Base-by-base conservation (phyloP, 352 stramenopile genomes). In the Phytophthora pluvialis region DNA sequence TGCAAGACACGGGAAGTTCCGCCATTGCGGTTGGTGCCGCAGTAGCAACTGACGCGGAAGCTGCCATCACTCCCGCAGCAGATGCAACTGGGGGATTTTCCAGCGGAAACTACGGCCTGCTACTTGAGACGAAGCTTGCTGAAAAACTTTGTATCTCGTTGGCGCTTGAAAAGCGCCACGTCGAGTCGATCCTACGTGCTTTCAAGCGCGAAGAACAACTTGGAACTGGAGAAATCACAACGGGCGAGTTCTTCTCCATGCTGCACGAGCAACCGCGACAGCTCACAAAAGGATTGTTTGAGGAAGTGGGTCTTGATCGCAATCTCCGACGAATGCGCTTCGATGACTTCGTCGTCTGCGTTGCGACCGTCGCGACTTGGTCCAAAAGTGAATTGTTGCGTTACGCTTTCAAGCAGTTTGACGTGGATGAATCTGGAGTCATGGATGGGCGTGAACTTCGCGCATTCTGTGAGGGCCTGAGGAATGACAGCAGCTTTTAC, bases 331-430 rank as follows among this genome's bases (percentile, higher is more conserved):
- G 63, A 1, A 60, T 91, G 40, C 78, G 47, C 28, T 90, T 91
- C 16, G 80, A 91, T 52, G 67, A 89, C 18, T 91, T 89, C 32
- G 75, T 90, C 33, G 21, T 83, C 6, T 90, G 77, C 38, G 64
- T 86, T 39, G 75, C 72, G 4, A 89, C 79, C 1, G 70, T 91
- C 18, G 70, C 83, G 0, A 60, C 73, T 16, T 71, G 82, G 26
- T 80, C 81, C 8, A 81, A 75, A 1, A 72, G 62, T 7, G 83
- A 91, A 38, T 45, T 91, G 7, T 48, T 90, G 4, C 68, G 86
- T 33, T 91, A 86, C 43, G 81, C 78, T n/a, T 91, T 91, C 64
- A 76, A 64, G 9, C 65, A 90, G 16, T 91, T 89, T 44, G 83
- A 91, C 50, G 67, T 78, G 7, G 81, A 91, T 51, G 72, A 76